Conservation (phyloP, 2,329 filamentous ascomycete species). For the Sclerotinia spermophila region DNA sequence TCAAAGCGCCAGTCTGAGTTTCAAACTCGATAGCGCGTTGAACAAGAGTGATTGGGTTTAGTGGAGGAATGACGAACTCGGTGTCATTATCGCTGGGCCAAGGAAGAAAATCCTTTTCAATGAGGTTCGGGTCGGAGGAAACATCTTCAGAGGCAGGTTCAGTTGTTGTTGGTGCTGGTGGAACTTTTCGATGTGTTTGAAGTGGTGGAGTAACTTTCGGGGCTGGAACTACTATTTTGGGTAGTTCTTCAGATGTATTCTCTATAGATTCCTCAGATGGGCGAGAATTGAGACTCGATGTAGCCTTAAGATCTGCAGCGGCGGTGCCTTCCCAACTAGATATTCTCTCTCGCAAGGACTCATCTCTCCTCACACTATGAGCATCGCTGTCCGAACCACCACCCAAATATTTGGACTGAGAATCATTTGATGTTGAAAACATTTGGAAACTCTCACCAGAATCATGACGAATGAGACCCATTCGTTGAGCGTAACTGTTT, state of each 20-base stretch:
- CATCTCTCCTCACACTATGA: slow-evolving; percentile 22
- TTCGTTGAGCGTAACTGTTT: slow-evolving; percentile 24
- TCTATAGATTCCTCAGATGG: slow-evolving; percentile 16
- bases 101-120: slow-evolving; percentile 57
- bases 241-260: slow-evolving; percentile 9
- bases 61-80: slow-evolving; percentile 50
- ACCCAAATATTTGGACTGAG: slow-evolving; percentile 40
- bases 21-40: slow-evolving; percentile 55
- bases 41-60: slow-evolving; percentile 55
- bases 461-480: slow-evolving; percentile 46
- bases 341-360: slow-evolving; percentile 29
- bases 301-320: slow-evolving; percentile 18
- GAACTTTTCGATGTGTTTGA: slow-evolving; percentile 27
- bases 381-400: slow-evolving; percentile 35
- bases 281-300: slow-evolving; percentile 23
- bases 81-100: slow-evolving; percentile 56
- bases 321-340: slow-evolving; percentile 35
- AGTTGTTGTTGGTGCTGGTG: not conserved
- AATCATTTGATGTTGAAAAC: slow-evolving; percentile 55
- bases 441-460: slow-evolving; percentile 58
- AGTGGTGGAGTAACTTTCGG: slow-evolving; percentile 22
- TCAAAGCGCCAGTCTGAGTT: slow-evolving; percentile 52
- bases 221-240: not conserved
- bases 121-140: slow-evolving; percentile 39
- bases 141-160: not conserved